These are phyloP conservation scores for Aspergillus kassunensis DNA, from an alignment of 495 filamentous ascomycete genomes.

Conservation along the genomic window DNA sequence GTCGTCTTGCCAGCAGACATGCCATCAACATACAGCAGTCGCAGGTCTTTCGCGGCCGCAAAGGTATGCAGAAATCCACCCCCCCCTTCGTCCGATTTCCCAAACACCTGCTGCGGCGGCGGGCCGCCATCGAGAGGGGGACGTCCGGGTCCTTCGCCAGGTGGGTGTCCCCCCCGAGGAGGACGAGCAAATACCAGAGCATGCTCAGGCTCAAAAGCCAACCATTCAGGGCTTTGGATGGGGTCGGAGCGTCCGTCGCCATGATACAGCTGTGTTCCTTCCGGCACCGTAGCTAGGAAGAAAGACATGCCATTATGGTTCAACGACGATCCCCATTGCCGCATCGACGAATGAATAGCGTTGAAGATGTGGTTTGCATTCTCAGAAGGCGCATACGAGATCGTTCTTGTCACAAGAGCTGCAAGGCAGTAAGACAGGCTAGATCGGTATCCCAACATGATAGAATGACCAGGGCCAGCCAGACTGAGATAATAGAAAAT, in stretches of 20 bases:
- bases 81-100: background rate
- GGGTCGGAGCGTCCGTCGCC: conserved; percentile 39
- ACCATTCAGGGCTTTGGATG: conserved; percentile 56
- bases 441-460: background rate
- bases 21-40: conserved; percentile 58
- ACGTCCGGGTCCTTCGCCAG: conserved; percentile 10
- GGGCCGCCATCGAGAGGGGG: conserved; percentile 7
- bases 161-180: conserved; percentile 14
- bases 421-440: conserved; percentile 6
- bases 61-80: conserved; percentile 50
- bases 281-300: conserved; percentile 55
- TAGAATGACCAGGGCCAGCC: background rate
- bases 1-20: conserved; percentile 52
- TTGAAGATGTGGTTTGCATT: conserved; percentile 66
- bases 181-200: conserved; percentile 49
- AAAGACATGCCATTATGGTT: conserved; percentile 68
- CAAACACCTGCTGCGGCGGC: background rate
- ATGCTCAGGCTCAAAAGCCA: conserved; percentile 69
- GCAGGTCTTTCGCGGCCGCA: conserved; percentile 42
- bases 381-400: background rate
- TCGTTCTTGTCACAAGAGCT: background rate
- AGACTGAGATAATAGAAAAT: background rate
- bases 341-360: conserved; percentile 60
- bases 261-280: conserved; percentile 60
- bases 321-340: conserved; percentile 65